Conservation (phyloP, 2,329 filamentous ascomycete species). For the Colletotrichum falcatum region DNA sequence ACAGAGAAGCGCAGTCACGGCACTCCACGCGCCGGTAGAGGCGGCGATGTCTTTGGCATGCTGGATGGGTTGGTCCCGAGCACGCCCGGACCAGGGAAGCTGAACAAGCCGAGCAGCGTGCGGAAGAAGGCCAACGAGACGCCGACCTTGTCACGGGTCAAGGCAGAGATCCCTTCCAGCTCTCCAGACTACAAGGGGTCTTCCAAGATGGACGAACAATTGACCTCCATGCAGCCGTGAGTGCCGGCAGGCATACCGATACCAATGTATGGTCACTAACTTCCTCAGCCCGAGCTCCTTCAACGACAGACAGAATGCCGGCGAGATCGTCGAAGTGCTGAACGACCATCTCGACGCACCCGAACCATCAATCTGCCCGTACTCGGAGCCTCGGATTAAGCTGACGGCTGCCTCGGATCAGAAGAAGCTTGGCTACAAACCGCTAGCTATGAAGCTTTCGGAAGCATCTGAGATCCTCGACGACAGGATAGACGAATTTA, state of each 20-base stretch:
- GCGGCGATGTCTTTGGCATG: slow-evolving; percentile 86
- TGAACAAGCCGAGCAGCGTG: slow-evolving; percentile 46
- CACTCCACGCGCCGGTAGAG: slow-evolving; percentile 71
- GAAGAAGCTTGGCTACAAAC: slow-evolving; percentile 91
- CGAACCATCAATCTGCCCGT: slow-evolving; percentile 78
- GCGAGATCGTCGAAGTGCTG: slow-evolving; percentile 85
- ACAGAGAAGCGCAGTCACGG: slow-evolving; percentile 71
- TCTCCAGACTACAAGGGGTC: slow-evolving; percentile 57
- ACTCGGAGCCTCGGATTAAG: slow-evolving; percentile 81
- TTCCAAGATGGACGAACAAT: slow-evolving; percentile 55
- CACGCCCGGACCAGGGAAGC: slow-evolving; percentile 59
- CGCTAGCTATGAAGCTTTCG: slow-evolving; percentile 93
- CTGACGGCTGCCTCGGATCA: slow-evolving; percentile 88
- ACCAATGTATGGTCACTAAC: neutral
- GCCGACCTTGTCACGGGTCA: slow-evolving; percentile 60
- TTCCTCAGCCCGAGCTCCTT: slow-evolving; percentile 72
- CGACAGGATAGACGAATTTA: slow-evolving; percentile 93
- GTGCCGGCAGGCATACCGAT: slow-evolving; percentile 38
- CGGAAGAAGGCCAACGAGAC: slow-evolving; percentile 57
- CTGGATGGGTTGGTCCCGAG: slow-evolving; percentile 77
- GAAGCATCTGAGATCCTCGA: slow-evolving; percentile 94
- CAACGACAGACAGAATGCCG: slow-evolving; percentile 80
- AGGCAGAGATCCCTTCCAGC: slow-evolving; percentile 57
- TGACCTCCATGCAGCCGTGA: slow-evolving; percentile 55
- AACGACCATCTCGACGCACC: slow-evolving; percentile 78